Conservation (phyloP, 345 rosid genomes). For the Eucalyptus curtisii region DNA sequence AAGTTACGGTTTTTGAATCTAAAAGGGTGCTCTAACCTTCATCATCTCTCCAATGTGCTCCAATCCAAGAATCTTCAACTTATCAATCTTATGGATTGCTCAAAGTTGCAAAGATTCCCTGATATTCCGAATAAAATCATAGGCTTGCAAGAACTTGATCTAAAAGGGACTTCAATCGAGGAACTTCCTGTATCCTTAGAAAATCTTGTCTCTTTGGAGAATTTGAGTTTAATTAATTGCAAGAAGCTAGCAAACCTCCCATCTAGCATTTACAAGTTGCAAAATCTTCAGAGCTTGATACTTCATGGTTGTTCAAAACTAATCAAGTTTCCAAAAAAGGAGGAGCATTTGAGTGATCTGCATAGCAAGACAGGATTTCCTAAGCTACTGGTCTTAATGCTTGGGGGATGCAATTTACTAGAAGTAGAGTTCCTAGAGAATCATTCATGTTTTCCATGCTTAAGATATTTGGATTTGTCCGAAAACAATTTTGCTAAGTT, state of each 20-base stretch:
- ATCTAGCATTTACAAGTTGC: neutral
- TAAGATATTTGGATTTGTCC: neutral
- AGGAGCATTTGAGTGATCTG: neutral
- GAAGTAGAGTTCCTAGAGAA: neutral
- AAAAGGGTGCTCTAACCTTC: neutral
- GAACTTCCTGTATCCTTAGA: neutral
- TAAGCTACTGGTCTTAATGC: neutral
- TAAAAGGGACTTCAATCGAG: neutral
- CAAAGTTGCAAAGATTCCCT: neutral
- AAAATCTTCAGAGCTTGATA: neutral
- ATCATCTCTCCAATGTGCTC: neutral
- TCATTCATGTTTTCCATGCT: neutral
- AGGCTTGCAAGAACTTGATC: neutral
- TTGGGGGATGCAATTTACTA: rapidly evolving
- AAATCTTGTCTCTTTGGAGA: neutral
- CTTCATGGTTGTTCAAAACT: neutral
- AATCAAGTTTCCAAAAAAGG: neutral
- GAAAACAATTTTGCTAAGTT: neutral
- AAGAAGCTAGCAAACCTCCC: neutral
- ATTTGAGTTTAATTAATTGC: no score
- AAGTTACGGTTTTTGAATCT: no score
- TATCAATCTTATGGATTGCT: neutral
- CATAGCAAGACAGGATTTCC: neutral
- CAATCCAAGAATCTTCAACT: neutral
- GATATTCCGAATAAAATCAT: no score